Evolutionary conservation across 2,329 filamentous ascomycete species (phyloP).

Genomic region (Elsinoe australis): DNA sequence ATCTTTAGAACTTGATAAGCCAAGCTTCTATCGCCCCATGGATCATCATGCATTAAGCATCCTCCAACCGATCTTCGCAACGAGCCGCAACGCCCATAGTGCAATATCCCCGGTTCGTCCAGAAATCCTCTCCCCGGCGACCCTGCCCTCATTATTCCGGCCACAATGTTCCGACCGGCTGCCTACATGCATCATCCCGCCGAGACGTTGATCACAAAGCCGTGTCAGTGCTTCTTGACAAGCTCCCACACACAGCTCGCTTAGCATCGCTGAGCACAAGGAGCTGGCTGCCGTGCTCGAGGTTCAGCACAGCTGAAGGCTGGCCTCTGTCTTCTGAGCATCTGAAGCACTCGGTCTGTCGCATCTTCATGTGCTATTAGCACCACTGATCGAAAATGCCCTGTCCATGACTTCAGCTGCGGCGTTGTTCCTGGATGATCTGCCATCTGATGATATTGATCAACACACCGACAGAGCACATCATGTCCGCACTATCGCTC

Average conservation of each 20-base stretch:
- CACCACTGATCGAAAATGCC: not conserved
- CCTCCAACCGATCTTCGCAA: slow-evolving; percentile 2
- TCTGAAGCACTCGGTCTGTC: slow-evolving; percentile 11
- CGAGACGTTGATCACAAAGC: slow-evolving; percentile 14
- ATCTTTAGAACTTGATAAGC: slow-evolving; percentile 7
- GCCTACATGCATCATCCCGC: slow-evolving; percentile 9
- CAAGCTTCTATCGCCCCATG: slow-evolving; percentile 13
- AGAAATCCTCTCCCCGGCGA: slow-evolving; percentile 2
- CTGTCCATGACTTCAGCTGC: slow-evolving; percentile 5
- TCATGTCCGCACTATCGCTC: slow-evolving; percentile 3
- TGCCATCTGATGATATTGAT: slow-evolving; percentile 12
- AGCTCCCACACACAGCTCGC: slow-evolving; percentile 13
- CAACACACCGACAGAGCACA: slow-evolving; percentile 1
- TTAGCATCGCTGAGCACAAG: not conserved
- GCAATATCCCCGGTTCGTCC: slow-evolving; percentile 12
- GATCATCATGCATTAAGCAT: slow-evolving; percentile 14
- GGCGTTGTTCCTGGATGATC: slow-evolving; percentile 11
- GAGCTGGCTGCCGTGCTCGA: not conserved
- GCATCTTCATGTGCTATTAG: slow-evolving; percentile 4
- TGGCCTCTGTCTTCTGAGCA: slow-evolving; percentile 2
- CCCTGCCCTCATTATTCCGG: not conserved
- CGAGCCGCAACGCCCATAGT: slow-evolving; percentile 7
- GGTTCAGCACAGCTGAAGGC: not conserved
- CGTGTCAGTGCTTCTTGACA: slow-evolving; percentile 12
- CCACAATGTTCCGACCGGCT: slow-evolving; percentile 1